Percentiles rank a stretch among this genome's conserved stretches.
phyloP scores from a whole-genome alignment of 257 asterid species.

The Perilla frutescens region DNA sequence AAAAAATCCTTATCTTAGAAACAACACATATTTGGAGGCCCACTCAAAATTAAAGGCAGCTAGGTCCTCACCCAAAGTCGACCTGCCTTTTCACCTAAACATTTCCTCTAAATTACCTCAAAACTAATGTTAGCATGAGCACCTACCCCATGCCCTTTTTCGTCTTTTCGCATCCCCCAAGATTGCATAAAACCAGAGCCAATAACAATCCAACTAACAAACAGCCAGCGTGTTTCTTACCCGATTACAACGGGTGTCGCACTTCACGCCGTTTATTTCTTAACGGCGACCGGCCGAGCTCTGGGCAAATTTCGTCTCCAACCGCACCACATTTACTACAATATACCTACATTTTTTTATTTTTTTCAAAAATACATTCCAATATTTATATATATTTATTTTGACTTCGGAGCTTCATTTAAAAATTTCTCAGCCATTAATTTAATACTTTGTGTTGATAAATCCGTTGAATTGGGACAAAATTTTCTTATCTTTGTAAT shows the following conservation, averaged over 20 bases:
- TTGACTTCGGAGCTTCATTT: no score
- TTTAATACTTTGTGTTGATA: no score
- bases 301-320: slow-evolving; percentile 13
- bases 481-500: no score
- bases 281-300: slow-evolving; percentile 41
- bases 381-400: no score
- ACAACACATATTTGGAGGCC: slow-evolving; percentile 36
- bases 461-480: no score
- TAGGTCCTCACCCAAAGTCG: slow-evolving; percentile 21
- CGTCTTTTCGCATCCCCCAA: slow-evolving; percentile 8
- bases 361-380: background rate
- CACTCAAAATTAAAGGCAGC: slow-evolving; percentile 35
- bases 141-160: slow-evolving; percentile 20
- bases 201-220: slow-evolving; percentile 41
- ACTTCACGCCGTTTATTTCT: slow-evolving; percentile 36
- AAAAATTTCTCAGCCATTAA: no score
- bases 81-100: slow-evolving; percentile 39
- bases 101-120: slow-evolving; percentile 20
- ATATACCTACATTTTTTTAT: background rate
- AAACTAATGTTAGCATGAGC: background rate
- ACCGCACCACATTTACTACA: background rate
- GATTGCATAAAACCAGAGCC: slow-evolving; percentile 30
- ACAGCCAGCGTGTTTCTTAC: slow-evolving; percentile 48
- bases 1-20: slow-evolving; percentile 37
- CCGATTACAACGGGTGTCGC: slow-evolving; percentile 36